Conservation (phyloP, 2,329 filamentous ascomycete species). For the Fonsecaea pedrosoi region DNA sequence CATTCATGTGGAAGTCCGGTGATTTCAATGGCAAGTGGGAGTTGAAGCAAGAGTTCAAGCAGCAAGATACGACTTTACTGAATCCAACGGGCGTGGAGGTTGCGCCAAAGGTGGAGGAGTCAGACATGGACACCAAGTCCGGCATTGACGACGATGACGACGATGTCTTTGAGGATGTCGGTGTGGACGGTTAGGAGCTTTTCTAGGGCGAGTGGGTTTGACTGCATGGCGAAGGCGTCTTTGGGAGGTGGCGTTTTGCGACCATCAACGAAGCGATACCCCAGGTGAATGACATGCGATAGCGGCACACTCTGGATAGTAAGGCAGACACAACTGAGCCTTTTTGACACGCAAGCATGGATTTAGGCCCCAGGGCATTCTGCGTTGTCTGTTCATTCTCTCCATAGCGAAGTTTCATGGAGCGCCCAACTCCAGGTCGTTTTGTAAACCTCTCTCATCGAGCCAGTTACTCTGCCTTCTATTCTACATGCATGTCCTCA, state of each 20-base stretch:
- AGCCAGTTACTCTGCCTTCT: background rate
- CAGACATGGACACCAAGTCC: conserved; percentile 38
- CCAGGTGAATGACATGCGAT: background rate
- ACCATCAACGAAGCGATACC: conserved; percentile 46
- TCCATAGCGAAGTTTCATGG: background rate
- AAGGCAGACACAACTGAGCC: background rate
- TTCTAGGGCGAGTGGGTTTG: background rate
- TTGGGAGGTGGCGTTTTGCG: conserved; percentile 32
- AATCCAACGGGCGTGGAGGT: conserved; percentile 32
- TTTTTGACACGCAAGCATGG: background rate
- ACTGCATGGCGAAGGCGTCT: conserved; percentile 47
- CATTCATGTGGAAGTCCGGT: conserved; percentile 39
- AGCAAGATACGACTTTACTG: conserved; percentile 44
- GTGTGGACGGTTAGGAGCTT: conserved; percentile 15
- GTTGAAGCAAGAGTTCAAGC: conserved; percentile 46
- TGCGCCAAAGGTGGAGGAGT: conserved; percentile 38
- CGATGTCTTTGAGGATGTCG: conserved; percentile 39
- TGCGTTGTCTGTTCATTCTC: background rate
- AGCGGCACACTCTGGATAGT: background rate
- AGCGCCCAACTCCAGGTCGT: background rate
- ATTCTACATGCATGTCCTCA: background rate
- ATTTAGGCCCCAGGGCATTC: background rate
- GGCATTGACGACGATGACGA: conserved; percentile 37
- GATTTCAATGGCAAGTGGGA: conserved; percentile 43
- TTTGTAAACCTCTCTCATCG: background rate